These are phyloP conservation scores for Eucalyptus victrix DNA, from an alignment of 345 rosid genomes.

Conservation along the genomic window DNA sequence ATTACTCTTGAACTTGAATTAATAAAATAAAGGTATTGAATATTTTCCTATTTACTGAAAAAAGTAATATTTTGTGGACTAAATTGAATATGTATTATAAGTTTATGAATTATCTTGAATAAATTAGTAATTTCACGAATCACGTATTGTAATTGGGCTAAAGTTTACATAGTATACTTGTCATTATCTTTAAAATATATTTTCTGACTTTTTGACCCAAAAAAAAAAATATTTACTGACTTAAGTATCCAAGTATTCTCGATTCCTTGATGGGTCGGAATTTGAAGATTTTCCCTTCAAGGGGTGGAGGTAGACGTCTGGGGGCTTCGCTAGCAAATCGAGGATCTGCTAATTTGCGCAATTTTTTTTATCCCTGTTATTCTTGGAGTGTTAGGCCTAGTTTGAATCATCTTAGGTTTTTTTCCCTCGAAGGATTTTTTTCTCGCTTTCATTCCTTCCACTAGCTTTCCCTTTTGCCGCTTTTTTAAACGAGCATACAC, in stretches of 20 bases:
- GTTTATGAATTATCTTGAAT: no score
- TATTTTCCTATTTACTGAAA: no score
- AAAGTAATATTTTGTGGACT: no score
- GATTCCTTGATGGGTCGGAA: neutral
- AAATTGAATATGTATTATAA: no score
- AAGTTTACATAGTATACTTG: no score
- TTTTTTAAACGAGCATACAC: neutral
- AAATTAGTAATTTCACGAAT: no score
- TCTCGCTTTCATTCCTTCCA: neutral
- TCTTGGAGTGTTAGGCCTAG: neutral
- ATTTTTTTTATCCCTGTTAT: neutral
- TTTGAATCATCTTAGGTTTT: neutral
- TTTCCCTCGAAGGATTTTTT: neutral
- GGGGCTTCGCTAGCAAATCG: neutral
- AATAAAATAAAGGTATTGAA: fast-evolving
- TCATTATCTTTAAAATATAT: neutral
- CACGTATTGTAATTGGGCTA: no score
- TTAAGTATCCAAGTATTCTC: neutral
- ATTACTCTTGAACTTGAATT: no score
- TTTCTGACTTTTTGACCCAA: neutral
- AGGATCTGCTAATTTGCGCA: neutral
- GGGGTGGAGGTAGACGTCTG: neutral
- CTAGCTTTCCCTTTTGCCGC: neutral
- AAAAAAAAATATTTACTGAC: neutral
- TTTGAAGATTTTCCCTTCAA: neutral